Evolutionary conservation across 1,284 basidiomycete genomes (phyloP).

Genomic region (Trichosporon ovoides): DNA sequence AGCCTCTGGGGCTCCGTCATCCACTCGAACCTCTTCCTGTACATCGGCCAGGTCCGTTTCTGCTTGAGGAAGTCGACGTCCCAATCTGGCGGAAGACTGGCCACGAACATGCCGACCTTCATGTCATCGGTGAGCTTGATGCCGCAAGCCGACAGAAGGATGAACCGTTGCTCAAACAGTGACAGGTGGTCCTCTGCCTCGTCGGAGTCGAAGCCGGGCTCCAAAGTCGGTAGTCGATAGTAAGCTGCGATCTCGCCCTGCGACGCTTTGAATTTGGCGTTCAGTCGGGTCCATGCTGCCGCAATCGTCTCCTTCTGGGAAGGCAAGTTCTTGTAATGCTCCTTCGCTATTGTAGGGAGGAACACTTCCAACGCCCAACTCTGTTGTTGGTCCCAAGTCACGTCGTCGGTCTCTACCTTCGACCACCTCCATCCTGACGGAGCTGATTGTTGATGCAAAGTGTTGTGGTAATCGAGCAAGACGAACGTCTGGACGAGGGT

Average conservation of each 20-base stretch:
- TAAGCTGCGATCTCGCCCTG: not conserved
- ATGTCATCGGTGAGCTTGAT: slow-evolving; percentile 3
- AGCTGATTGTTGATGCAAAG: not conserved
- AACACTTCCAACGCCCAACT: not conserved
- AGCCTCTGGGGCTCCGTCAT: not conserved
- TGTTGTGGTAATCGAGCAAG: slow-evolving; percentile 1
- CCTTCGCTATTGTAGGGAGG: not conserved
- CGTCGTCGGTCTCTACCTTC: not conserved
- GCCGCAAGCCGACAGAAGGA: not conserved
- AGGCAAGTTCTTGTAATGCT: not conserved
- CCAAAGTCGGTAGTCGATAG: not conserved
- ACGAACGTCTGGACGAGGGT: not conserved
- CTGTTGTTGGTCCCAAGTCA: not conserved
- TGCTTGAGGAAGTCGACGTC: slow-evolving; percentile 1
- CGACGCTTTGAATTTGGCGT: slow-evolving; percentile 3
- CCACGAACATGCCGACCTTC: slow-evolving; percentile 4
- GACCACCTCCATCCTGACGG: not conserved
- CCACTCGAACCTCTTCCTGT: not conserved
- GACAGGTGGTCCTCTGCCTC: not conserved
- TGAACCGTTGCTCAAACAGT: not conserved
- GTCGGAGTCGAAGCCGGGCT: not conserved
- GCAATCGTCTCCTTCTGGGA: not conserved
- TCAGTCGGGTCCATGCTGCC: not conserved
- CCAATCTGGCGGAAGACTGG: not conserved
- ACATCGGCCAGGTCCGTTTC: slow-evolving; percentile 3